Evolutionary conservation across 805 yeast species (phyloP).

Genomic region (Metschnikowia hibisci): DNA sequence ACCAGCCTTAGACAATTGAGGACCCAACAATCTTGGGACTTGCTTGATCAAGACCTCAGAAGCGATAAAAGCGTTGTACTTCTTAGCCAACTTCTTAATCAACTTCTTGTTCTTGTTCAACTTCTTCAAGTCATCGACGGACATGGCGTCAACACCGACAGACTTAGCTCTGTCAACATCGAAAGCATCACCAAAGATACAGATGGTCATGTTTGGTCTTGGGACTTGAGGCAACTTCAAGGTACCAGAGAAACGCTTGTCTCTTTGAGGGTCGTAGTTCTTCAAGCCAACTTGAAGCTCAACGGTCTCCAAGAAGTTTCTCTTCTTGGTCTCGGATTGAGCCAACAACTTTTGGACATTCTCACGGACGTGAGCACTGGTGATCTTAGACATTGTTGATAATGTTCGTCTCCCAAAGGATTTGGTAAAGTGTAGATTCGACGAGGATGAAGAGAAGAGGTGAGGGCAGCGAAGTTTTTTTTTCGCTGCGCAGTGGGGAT

Average conservation of each 20-base stretch:
- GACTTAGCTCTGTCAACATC: constrained; percentile 99
- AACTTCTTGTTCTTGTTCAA: constrained; percentile 99
- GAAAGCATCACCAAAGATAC: constrained; percentile 99
- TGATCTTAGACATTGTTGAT: constrained; percentile 75
- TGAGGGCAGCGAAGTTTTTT: constrained; percentile 6
- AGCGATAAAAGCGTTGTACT: constrained; percentile 99
- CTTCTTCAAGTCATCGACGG: constrained; percentile 99
- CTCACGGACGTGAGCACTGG: constrained; percentile 92
- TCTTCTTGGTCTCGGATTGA: constrained; percentile 97
- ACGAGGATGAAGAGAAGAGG: constrained; percentile 43
- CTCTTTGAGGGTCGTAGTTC: constrained; percentile 99
- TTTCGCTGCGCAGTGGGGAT: constrained; percentile 2
- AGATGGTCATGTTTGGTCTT: constrained; percentile 99
- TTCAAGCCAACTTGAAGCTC: constrained; percentile 99
- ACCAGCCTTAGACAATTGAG: constrained; percentile 99
- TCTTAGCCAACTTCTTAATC: constrained; percentile 99
- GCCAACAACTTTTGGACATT: constrained; percentile 89
- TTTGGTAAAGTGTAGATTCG: constrained; percentile 51
- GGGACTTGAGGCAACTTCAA: constrained; percentile 97
- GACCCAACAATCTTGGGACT: constrained; percentile 99
- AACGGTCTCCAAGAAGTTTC: constrained; percentile 99
- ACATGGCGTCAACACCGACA: constrained; percentile 98
- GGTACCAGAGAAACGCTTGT: constrained; percentile 99
- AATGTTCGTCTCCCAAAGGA: constrained; percentile 71
- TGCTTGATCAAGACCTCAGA: constrained; percentile 99